phyloP scores from a whole-genome alignment of 768 basidiomycete species.

The Crucibulum laeve region DNA sequence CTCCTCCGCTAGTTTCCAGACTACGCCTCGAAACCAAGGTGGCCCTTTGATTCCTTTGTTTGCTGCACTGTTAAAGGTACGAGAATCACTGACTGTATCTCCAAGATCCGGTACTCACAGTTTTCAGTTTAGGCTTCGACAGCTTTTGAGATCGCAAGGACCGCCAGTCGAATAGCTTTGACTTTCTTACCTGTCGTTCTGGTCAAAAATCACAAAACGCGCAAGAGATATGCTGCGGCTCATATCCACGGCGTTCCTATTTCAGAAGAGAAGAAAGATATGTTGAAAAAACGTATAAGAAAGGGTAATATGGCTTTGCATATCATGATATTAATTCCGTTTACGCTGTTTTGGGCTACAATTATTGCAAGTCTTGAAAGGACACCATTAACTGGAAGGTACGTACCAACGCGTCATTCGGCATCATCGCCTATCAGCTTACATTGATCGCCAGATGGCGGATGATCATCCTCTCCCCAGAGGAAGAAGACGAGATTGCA shows the following conservation, averaged over 20 bases:
- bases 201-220: slow-evolving; percentile 50
- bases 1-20: slow-evolving; percentile 27
- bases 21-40: slow-evolving; percentile 27
- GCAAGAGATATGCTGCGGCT: slow-evolving; percentile 44
- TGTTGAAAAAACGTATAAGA: slow-evolving; percentile 43
- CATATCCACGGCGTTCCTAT: slow-evolving; percentile 46
- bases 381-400: slow-evolving; percentile 87
- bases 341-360: slow-evolving; percentile 59
- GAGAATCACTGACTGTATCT: slow-evolving; percentile 2
- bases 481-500: slow-evolving; percentile 91
- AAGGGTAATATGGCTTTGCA: slow-evolving; percentile 46
- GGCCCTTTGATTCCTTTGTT: slow-evolving; percentile 49
- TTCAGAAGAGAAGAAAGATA: slow-evolving; percentile 49
- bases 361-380: slow-evolving; percentile 70
- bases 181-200: slow-evolving; percentile 72
- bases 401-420: slow-evolving; percentile 15
- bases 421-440: background rate
- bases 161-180: slow-evolving; percentile 64
- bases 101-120: background rate
- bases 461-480: slow-evolving; percentile 83
- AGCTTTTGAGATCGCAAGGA: slow-evolving; percentile 67
- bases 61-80: slow-evolving; percentile 61
- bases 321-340: slow-evolving; percentile 56
- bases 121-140: slow-evolving; percentile 53
- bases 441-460: slow-evolving; percentile 56